Conservation (phyloP, 495 filamentous ascomycete species). For the Lichina pygmaea region DNA sequence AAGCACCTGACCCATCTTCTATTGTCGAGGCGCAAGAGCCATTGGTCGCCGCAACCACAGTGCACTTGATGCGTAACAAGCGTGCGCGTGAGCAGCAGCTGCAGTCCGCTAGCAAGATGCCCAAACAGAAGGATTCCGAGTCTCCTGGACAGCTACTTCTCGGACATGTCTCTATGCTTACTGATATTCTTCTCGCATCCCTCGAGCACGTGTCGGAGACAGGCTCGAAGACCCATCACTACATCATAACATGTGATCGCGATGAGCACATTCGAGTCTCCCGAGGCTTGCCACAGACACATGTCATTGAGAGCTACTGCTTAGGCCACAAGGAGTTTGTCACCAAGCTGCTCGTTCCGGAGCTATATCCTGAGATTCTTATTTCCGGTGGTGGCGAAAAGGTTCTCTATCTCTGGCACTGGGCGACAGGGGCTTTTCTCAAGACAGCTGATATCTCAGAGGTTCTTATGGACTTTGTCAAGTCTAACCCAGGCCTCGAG, state of each 20-base stretch:
- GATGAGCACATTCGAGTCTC: conserved; percentile 95
- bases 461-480: conserved; percentile 10
- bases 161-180: conserved; percentile 85
- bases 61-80: conserved; percentile 62
- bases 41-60: conserved; percentile 44
- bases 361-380: conserved; percentile 25
- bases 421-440: conserved; percentile 27
- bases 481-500: background rate
- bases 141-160: conserved; percentile 57
- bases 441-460: conserved; percentile 21
- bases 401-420: conserved; percentile 58
- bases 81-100: conserved; percentile 48
- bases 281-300: conserved; percentile 51
- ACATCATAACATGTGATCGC: conserved; percentile 72
- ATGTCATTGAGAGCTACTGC: conserved; percentile 73
- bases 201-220: conserved; percentile 1
- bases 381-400: conserved; percentile 74
- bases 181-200: conserved; percentile 31
- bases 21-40: conserved; percentile 14
- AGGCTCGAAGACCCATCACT: conserved; percentile 17
- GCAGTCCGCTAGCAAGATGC: conserved; percentile 16
- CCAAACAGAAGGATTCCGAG: conserved; percentile 17
- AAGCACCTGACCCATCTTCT: conserved; percentile 2
- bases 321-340: conserved; percentile 69
- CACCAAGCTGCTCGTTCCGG: conserved; percentile 38